These are phyloP conservation scores for Trichosporon sp. DNA, from an alignment of 1,284 basidiomycete species.

Conservation along the genomic window DNA sequence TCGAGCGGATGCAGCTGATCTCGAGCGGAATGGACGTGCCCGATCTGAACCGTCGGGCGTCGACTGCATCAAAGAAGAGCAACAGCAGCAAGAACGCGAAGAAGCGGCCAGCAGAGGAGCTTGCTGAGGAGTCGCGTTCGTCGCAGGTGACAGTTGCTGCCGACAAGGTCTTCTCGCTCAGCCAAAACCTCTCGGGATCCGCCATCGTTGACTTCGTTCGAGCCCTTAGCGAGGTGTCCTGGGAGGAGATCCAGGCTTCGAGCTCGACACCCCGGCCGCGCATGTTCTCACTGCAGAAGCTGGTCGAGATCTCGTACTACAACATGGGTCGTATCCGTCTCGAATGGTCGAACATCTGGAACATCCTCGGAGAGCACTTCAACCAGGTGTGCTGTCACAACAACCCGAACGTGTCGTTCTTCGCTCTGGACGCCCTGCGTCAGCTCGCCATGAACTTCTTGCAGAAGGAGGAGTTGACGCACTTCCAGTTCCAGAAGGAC, in stretches of 20 bases:
- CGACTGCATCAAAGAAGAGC: constrained; percentile 11
- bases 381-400: constrained; percentile 99
- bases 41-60: constrained; percentile 55
- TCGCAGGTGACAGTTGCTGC: constrained; percentile 97
- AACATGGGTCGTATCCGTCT: constrained; percentile 98
- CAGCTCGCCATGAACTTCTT: constrained; percentile 98
- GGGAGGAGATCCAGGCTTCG: constrained; percentile 99
- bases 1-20: constrained; percentile 96
- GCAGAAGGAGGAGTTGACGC: constrained; percentile 95
- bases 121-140: constrained; percentile 93
- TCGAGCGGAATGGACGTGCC: constrained; percentile 76
- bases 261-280: constrained; percentile 88
- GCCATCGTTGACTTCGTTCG: constrained; percentile 98
- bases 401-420: constrained; percentile 94
- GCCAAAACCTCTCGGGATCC: constrained; percentile 86
- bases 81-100: constrained; percentile 8
- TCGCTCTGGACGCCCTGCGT: constrained; percentile 94
- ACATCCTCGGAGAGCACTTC: constrained; percentile 96
- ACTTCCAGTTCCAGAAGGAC: constrained; percentile 99
- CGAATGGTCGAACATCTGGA: constrained; percentile 98
- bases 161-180: constrained; percentile 97
- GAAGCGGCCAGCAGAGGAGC: constrained; percentile 70
- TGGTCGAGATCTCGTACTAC: constrained; percentile 99
- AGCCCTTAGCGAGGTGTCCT: constrained; percentile 92
- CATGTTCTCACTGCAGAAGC: constrained; percentile 94